Evolutionary conservation across 1,139 yeast genomes (phyloP).

Genomic region (Williopsis jadinii): DNA sequence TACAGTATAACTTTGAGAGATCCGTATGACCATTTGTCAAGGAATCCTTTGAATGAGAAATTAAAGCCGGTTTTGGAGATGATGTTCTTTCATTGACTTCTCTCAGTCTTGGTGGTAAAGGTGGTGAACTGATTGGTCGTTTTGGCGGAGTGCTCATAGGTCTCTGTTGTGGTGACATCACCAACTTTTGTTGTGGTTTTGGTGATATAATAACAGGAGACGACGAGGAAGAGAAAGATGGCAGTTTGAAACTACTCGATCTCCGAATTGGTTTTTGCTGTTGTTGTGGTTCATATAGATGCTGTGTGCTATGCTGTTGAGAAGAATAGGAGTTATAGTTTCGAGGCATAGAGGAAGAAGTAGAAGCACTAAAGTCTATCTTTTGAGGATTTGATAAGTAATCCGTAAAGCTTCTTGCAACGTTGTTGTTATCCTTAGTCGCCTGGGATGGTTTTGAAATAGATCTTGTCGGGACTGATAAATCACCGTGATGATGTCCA

Average conservation of each 20-base stretch:
- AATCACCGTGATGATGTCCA: constrained; percentile 17
- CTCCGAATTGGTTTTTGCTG: constrained; percentile 9
- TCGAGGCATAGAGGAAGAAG: not conserved
- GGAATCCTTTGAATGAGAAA: constrained; percentile 1
- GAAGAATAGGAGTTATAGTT: no score
- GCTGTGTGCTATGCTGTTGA: not conserved
- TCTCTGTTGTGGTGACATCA: not conserved
- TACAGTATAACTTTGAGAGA: constrained; percentile 23
- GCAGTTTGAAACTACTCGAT: constrained; percentile 10
- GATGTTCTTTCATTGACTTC: not conserved
- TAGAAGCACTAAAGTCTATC: constrained; percentile 8
- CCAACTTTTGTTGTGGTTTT: not conserved
- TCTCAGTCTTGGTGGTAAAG: not conserved
- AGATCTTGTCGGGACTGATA: constrained; percentile 10
- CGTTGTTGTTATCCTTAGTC: not conserved
- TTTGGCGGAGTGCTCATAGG: no score
- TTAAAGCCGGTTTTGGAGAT: constrained; percentile 6
- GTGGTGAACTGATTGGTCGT: not conserved
- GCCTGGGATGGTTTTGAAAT: constrained; percentile 4
- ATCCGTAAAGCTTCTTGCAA: constrained; percentile 14
- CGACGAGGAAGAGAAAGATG: constrained; percentile 6
- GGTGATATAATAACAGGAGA: not conserved
- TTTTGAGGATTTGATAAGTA: constrained; percentile 15
- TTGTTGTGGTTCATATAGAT: constrained; percentile 2
- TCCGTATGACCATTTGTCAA: constrained; percentile 1